Evolutionary conservation across 2,329 filamentous ascomycete species (phyloP).

Genomic region (Endocalyx cinctus): DNA sequence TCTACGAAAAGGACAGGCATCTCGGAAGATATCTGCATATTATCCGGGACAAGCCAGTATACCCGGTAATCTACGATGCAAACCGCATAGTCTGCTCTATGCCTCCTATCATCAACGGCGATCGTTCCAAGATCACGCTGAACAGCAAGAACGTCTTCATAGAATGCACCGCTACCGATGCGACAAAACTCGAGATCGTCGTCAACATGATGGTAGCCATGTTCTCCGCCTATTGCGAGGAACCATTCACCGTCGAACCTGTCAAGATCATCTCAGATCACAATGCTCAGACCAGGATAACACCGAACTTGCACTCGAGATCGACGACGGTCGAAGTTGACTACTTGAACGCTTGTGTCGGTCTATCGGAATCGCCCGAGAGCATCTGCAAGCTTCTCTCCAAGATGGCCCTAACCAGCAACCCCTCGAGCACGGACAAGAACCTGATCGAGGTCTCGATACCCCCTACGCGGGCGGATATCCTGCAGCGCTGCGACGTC

Average conservation of each 20-base stretch:
- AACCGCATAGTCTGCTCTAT: constrained; percentile 85
- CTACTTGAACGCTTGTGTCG: constrained; percentile 92
- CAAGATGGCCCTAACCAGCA: constrained; percentile 85
- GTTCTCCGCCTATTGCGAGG: constrained; percentile 88
- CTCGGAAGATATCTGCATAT: constrained; percentile 89
- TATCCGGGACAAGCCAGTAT: constrained; percentile 87
- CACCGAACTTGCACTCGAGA: constrained; percentile 75
- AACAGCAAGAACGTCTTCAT: constrained; percentile 93
- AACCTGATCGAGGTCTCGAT: constrained; percentile 77
- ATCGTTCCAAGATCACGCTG: constrained; percentile 93
- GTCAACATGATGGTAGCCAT: constrained; percentile 94
- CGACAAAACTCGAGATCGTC: constrained; percentile 94
- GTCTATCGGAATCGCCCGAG: constrained; percentile 68
- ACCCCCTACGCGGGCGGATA: constrained; percentile 85
- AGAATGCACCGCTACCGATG: constrained; percentile 92
- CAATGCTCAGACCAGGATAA: constrained; percentile 76
- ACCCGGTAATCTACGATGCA: constrained; percentile 92
- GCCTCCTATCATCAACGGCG: constrained; percentile 94
- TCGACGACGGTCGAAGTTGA: constrained; percentile 77
- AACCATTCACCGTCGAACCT: constrained; percentile 89
- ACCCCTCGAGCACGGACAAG: constrained; percentile 63
- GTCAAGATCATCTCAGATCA: constrained; percentile 89
- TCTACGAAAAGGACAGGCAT: constrained; percentile 94
- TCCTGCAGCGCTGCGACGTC: constrained; percentile 93
- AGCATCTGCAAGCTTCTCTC: constrained; percentile 74